Evolutionary conservation across 805 yeast genomes (phyloP).

Genomic region (Millerozyma acaciae): DNA sequence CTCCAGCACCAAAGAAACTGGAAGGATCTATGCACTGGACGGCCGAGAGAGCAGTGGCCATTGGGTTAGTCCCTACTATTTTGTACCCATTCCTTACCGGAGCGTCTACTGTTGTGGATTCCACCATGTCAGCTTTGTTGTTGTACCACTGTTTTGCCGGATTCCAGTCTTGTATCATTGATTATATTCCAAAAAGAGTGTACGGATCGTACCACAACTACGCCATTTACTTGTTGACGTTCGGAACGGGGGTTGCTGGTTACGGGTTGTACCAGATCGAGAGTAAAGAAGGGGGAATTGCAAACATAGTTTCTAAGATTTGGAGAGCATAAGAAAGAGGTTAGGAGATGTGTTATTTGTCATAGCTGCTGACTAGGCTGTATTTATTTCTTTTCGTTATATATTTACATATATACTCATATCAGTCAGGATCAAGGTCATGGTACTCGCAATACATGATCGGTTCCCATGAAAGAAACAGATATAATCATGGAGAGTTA

Average conservation of each 20-base stretch:
- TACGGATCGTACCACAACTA: slow-evolving; percentile 60
- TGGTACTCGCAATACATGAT: no score
- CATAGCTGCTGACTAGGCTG: no score
- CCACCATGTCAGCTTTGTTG: slow-evolving; percentile 50
- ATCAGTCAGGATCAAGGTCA: no score
- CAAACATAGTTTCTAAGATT: slow-evolving; percentile 41
- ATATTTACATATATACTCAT: no score
- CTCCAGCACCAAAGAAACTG: slow-evolving; percentile 50
- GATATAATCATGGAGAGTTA: background rate
- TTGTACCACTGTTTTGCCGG: slow-evolving; percentile 68
- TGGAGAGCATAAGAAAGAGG: slow-evolving; percentile 30
- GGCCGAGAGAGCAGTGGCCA: slow-evolving; percentile 57
- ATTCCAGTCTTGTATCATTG: slow-evolving; percentile 71
- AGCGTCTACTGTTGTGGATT: slow-evolving; percentile 50
- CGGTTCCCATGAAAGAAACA: no score
- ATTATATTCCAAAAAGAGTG: slow-evolving; percentile 73
- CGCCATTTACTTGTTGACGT: slow-evolving; percentile 56
- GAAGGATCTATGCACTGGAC: slow-evolving; percentile 79
- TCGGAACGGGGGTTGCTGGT: slow-evolving; percentile 61
- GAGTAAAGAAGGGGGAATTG: slow-evolving; percentile 61
- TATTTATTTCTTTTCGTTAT: slow-evolving; percentile 2
- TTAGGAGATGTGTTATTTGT: no score
- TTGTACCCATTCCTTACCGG: slow-evolving; percentile 59
- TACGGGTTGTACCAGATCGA: slow-evolving; percentile 73
- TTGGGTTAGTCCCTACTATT: slow-evolving; percentile 61